Evolutionary conservation across 1,284 basidiomycete species (phyloP), one percentile per base, ranked within the genome.

Genomic region (Tylopilus orsonianus): DNA sequence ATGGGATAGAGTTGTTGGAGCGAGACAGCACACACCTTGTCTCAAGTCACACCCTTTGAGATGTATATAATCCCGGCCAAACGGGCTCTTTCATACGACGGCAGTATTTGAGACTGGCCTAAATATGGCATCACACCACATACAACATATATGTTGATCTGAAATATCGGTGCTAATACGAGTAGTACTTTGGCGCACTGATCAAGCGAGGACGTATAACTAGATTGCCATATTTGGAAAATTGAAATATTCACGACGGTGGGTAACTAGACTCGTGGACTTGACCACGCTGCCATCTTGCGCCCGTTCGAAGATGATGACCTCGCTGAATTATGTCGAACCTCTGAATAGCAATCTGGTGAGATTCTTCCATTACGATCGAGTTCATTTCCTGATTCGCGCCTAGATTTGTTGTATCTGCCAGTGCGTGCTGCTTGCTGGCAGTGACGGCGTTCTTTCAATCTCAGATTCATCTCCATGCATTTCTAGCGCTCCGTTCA

Each of bases 361-460:
- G 53, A 39, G 75, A 54, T 43, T 36, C 13, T 24, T 2, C 43
- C 13, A 34, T 36, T 46, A 19, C 2, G 24, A 9, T 30, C 9
- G 2, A 2, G 14, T 13, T 23, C 34, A 29, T 47, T 41, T 53
- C 30, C 42, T 62, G 30, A 49, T 38, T 37, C 18, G 19, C 20
- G 14, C 46, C 14, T 57, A 90, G 83, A 74, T 87, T 44, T 93
- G 90, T 61, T 91, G 89, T 55, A 91, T 93, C 57, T 93, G 90
- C 69, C 82, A 81, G 81, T 88, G 58, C 56, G 79, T 60, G 44
- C 30, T 30, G 12, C 33, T 48, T 34, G 41, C n/a, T n/a, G n/a
- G n/a, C 16, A n/a, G 18, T 24, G 33, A 35, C n/a, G 4, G 22
- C 10, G 26, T 42, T 24, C 26, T 16, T 26, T 33, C 32, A 8